Percentiles rank a stretch among this genome's conserved stretches.
These are phyloP conservation scores for Blastobotrys raffinosifermentans DNA, from an alignment of 1,139 yeast species.

Conservation along the genomic window DNA sequence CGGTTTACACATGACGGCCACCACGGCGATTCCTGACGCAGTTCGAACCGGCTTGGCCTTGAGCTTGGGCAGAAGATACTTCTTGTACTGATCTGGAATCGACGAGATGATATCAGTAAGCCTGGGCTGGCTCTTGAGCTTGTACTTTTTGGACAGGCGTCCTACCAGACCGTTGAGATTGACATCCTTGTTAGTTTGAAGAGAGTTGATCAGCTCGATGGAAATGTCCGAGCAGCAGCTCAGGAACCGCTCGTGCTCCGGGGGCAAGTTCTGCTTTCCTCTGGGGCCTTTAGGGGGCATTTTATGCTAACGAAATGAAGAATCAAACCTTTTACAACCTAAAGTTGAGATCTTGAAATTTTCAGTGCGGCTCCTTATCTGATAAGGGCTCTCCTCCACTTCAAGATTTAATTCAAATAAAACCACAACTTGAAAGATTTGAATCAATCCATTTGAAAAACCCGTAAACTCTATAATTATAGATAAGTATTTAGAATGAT, in stretches of 20 bases:
- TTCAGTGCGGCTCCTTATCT: too few relatives aligned
- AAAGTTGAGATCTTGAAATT: too few relatives aligned
- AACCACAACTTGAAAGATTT: too few relatives aligned
- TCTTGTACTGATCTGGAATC: conserved; percentile 93
- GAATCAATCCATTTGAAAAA: too few relatives aligned
- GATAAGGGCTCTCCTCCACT: too few relatives aligned
- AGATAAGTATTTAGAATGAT: too few relatives aligned
- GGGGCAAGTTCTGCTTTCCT: conserved; percentile 28
- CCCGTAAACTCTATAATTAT: too few relatives aligned
- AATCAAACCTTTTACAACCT: too few relatives aligned
- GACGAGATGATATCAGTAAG: conserved; percentile 91
- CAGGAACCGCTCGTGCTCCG: conserved; percentile 84
- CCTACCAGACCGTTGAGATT: conserved; percentile 87
- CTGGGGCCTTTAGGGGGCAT: conserved; percentile 26
- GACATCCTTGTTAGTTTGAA: conserved; percentile 70
- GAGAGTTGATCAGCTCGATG: conserved; percentile 73
- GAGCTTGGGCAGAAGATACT: conserved; percentile 82
- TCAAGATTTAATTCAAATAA: too few relatives aligned
- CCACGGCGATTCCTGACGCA: conserved; percentile 96
- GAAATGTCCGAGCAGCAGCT: conserved; percentile 94
- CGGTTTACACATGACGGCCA: conserved; percentile 98
- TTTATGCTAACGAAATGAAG: conserved; percentile 13
- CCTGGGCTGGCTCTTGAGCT: conserved; percentile 87
- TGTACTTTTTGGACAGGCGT: conserved; percentile 81
- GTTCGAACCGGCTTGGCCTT: conserved; percentile 98